Conservation (phyloP, 768 basidiomycete genomes). For the Xerocomus brunneocitrinus region DNA sequence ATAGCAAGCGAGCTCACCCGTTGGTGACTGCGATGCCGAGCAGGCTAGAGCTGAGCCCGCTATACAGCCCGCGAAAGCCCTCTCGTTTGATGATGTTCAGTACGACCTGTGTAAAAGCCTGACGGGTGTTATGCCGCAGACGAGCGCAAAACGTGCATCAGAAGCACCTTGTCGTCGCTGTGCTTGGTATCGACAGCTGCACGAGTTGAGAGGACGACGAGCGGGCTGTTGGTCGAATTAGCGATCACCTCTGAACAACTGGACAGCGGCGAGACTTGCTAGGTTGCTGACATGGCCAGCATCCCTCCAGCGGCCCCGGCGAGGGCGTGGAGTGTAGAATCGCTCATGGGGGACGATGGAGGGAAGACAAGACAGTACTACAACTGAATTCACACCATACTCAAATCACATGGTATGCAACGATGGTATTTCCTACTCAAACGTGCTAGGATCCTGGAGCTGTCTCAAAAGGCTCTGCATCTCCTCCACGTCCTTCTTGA, state of each 20-base stretch:
- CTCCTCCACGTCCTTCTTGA: conserved; percentile 69
- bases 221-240: conserved; percentile 52
- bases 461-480: conserved; percentile 55
- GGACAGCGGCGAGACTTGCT: conserved; percentile 44
- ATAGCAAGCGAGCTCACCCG: conserved; percentile 47
- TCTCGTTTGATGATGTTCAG: conserved; percentile 79
- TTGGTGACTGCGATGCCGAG: conserved; percentile 93
- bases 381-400: not conserved
- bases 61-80: conserved; percentile 81
- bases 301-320: conserved; percentile 92
- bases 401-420: conserved; percentile 15
- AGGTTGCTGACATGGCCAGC: conserved; percentile 84
- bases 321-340: conserved; percentile 80
- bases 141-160: not conserved
- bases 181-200: conserved; percentile 87
- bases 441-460: conserved; percentile 30
- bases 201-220: conserved; percentile 88
- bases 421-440: conserved; percentile 10
- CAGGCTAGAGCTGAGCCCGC: conserved; percentile 79
- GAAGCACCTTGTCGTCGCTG: conserved; percentile 57
- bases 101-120: conserved; percentile 66
- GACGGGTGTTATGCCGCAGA: conserved; percentile 2
- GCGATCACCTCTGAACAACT: not conserved
- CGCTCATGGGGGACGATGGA: conserved; percentile 43
- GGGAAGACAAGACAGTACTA: not conserved